Evolutionary conservation across 1,284 basidiomycete genomes (phyloP).

Genomic region (Cryptococcus maquisensis): DNA sequence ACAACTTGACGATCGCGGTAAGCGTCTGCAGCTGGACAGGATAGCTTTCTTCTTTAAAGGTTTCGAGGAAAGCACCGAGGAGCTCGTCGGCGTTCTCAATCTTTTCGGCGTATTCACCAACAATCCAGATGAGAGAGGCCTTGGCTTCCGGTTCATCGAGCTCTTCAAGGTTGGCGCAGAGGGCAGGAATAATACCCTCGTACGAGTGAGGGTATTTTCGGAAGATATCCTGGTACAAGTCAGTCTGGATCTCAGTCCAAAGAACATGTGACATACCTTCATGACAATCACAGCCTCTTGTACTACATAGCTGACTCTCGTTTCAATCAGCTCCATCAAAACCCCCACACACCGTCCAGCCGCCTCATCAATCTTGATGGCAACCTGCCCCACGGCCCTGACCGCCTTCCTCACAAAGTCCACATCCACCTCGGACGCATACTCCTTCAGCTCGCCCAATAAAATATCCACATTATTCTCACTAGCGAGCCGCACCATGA

Average conservation of each 20-base stretch:
- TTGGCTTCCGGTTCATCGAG: constrained; percentile 96
- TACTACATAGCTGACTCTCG: constrained; percentile 92
- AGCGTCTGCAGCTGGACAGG: constrained; percentile 83
- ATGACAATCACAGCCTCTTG: constrained; percentile 97
- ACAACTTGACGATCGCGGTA: constrained; percentile 93
- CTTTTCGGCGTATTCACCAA: constrained; percentile 93
- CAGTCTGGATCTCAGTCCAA: not conserved
- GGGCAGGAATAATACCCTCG: constrained; percentile 85
- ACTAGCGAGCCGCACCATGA: constrained; percentile 92
- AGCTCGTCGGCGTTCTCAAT: constrained; percentile 96
- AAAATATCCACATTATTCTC: constrained; percentile 89
- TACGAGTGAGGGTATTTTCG: constrained; percentile 94
- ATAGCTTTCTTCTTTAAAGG: constrained; percentile 90
- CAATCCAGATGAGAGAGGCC: constrained; percentile 95
- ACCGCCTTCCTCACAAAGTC: constrained; percentile 98
- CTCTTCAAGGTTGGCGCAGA: constrained; percentile 87
- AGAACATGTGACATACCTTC: constrained; percentile 52
- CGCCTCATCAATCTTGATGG: constrained; percentile 90
- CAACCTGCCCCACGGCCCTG: constrained; percentile 88
- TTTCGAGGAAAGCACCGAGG: constrained; percentile 84
- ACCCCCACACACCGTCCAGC: constrained; percentile 87
- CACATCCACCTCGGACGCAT: constrained; percentile 92
- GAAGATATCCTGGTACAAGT: constrained; percentile 69
- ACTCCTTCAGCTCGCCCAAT: constrained; percentile 91
- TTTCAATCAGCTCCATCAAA: constrained; percentile 82